phyloP scores from a whole-genome alignment of 2,329 filamentous ascomycete genomes.

The Penicillium sp. region DNA sequence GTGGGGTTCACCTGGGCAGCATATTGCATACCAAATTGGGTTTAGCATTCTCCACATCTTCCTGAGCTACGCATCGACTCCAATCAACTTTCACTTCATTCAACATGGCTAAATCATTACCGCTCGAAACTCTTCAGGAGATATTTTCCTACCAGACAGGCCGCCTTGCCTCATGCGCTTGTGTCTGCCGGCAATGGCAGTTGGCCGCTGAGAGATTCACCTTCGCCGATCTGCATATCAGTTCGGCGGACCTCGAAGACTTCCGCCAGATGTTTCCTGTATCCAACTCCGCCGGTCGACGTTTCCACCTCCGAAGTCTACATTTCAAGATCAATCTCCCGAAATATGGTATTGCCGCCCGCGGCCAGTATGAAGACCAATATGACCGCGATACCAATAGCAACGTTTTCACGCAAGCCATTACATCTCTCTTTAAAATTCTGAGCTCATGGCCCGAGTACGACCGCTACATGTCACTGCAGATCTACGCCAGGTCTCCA shows the following conservation, averaged over 20 bases:
- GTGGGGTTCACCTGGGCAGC: neutral
- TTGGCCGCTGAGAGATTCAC: neutral
- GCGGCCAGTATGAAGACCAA: neutral
- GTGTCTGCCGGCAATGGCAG: constrained; percentile 1
- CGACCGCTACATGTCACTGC: neutral
- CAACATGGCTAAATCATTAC: neutral
- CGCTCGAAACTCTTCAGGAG: neutral
- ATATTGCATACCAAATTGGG: constrained; percentile 18
- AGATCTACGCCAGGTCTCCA: neutral
- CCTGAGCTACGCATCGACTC: neutral
- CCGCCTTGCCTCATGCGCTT: neutral
- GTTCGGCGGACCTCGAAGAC: neutral
- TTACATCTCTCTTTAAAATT: neutral
- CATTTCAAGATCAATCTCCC: neutral
- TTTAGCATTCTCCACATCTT: neutral
- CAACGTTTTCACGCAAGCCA: neutral
- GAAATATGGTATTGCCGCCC: neutral
- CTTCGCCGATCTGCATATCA: neutral
- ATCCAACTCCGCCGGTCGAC: neutral
- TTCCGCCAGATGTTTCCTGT: neutral
- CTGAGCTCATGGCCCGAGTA: neutral
- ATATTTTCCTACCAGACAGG: neutral
- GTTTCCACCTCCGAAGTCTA: neutral
- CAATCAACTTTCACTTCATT: neutral
- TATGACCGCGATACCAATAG: neutral